Evolutionary conservation across 2,329 filamentous ascomycete species (phyloP), one percentile per base, ranked within the genome.

Genomic region (Fusarium agapanthi): DNA sequence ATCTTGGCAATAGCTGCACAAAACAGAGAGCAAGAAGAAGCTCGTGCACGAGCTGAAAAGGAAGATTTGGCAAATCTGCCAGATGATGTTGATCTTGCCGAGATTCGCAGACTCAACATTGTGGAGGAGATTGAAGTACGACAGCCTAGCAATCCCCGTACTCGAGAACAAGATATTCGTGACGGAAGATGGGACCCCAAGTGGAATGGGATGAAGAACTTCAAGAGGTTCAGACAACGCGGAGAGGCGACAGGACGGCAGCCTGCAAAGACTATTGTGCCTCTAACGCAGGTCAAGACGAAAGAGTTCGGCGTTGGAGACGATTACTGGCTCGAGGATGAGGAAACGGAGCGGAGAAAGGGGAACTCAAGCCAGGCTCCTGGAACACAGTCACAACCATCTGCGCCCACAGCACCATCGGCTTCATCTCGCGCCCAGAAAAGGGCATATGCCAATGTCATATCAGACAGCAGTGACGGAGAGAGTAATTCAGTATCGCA

Each of bases 201-300:
- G 43, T 99, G 96, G 96, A 97, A 98, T 79, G 96, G 95, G 2
- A 88, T 95, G 47, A 95, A 94, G 81, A 98, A 99, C 79, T 99
- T 97, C 84, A 99, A 99, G 81, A 93, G 90, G 76, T 99, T 99
- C 78, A 86, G 87, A 28, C 86, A 86, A 61, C 86, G 89, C 59
- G 91, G 89, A 30, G 88, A 88, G 26, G 73, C 73, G 11, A 70
- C 77, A 5, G 83, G 86, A 11, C 80, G 86, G 22, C 80, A 82
- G 6, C 80, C 82, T 4, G 80, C 83, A 34, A 84, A 83, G 61
- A 83, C 93, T 38, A 92, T 97, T 43, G 89, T 97, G 8, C 83
- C 87, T 1, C 83, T 97, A 8, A 90, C 93, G 72, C 91, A 94
- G 79, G 92, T 91, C 28, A 90, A 89, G 76, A 87, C 87, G 54